Evolutionary conservation across 257 asterid species (phyloP), one percentile per base, ranked within the genome.

Genomic region (Petunia secreta): DNA sequence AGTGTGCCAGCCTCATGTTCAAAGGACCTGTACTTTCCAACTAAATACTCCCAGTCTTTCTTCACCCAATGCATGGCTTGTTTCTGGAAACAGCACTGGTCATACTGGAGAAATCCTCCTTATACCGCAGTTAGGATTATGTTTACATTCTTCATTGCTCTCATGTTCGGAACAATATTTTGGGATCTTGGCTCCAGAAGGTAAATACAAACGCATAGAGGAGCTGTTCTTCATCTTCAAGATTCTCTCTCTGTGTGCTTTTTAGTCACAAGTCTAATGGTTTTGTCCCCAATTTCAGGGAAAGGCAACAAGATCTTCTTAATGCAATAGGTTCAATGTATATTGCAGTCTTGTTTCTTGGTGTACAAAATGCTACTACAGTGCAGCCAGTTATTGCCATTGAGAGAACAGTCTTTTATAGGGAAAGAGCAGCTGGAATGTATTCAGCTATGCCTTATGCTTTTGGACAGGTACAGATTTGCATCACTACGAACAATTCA

Each of bases 371-470:
- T 37, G 89, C 93, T 2, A 68, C 91, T 13, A 83, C 97, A 0
- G 97, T 95, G 64, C 99, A 93, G 83, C 98, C 98, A 13, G 89
- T 93, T 6, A 88, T 95, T 6, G 93, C 95, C 0, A 59, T 89
- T 25, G 99, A 93, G 82, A 87, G 98, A 82, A 91, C 95, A 10
- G 96, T 95, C 4, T 93, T 92, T 79, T 95, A 93, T 68, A 87
- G 98, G 84, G 98, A 95, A 85, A 88, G 91, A 82, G 99, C 98
- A 0, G 97, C 97, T 1, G 98, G 99, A 75, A 95, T 93, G 98
- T 95, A 91, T 75, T 90, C 98, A 0, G 91, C 99, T 83, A 69
- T 93, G 58, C 92, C 99, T 0, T 93, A 94, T 80, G 97, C 98
- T 15, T 90, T 90, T 63, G 96, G 90, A 80, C 98, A 92, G 91